Evolutionary conservation across 805 yeast genomes (phyloP).

Genomic region (Saccharomycodes ludwigii): DNA sequence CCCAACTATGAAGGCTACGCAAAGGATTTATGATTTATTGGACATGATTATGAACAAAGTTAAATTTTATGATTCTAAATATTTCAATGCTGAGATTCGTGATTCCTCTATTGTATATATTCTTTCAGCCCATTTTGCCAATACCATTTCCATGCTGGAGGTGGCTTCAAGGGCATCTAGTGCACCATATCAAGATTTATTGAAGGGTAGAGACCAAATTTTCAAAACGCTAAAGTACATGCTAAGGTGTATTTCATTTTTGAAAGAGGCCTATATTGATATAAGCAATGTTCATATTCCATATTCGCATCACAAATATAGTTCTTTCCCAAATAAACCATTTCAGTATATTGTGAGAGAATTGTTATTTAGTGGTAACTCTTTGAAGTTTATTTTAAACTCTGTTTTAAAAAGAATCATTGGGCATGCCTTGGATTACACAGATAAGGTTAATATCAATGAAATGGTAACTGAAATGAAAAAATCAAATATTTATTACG

Average conservation of each 20-base stretch:
- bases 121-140: conserved; percentile 22
- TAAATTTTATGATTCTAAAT: neutral
- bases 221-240: conserved; percentile 25
- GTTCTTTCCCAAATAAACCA: conserved; percentile 7
- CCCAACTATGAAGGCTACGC: no score
- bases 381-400: conserved; percentile 7
- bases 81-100: neutral
- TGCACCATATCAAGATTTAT: conserved; percentile 21
- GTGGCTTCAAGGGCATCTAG: conserved; percentile 40
- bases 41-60: neutral
- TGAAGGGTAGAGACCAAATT: conserved; percentile 27
- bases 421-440: neutral
- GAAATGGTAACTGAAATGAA: neutral
- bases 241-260: conserved; percentile 15
- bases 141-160: conserved; percentile 47
- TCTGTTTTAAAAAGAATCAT: conserved; percentile 3
- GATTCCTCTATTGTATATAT: conserved; percentile 2
- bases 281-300: neutral
- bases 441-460: neutral
- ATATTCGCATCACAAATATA: conserved; percentile 2
- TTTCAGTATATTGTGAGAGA: conserved; percentile 20
- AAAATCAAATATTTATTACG: neutral
- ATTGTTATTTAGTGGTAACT: conserved; percentile 10
- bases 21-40: neutral
- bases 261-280: conserved; percentile 9